Conservation (phyloP, 257 asterid species). For the Plantago major region DNA sequence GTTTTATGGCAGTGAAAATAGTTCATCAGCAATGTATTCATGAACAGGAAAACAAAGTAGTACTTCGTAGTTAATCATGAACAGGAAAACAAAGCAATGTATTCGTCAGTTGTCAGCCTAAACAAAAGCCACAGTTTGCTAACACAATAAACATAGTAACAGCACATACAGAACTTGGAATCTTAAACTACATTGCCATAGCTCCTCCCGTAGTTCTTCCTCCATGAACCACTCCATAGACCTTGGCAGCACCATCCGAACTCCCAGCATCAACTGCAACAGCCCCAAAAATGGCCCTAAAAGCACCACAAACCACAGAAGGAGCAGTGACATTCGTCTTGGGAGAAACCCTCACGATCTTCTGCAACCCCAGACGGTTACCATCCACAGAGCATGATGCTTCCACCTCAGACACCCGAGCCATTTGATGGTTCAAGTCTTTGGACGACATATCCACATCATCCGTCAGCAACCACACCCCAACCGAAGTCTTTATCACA, state of each 20-base stretch:
- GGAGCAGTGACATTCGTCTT: conserved; percentile 56
- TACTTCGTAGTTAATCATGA: neutral
- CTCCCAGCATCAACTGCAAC: conserved; percentile 57
- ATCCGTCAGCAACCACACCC: conserved; percentile 33
- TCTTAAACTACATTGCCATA: conserved; percentile 42
- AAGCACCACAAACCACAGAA: conserved; percentile 71
- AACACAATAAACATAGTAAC: neutral
- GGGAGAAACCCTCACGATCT: conserved; percentile 55
- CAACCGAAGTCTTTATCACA: conserved; percentile 38
- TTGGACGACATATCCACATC: conserved; percentile 47
- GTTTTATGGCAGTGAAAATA: no score
- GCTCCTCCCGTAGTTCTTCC: conserved; percentile 22
- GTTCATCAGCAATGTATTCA: no score
- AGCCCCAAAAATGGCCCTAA: conserved; percentile 72
- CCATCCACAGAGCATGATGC: conserved; percentile 56
- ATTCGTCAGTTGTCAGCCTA: conserved; percentile 1
- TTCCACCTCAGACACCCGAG: conserved; percentile 45
- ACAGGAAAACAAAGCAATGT: no score
- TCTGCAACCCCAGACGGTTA: conserved; percentile 47
- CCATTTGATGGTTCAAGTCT: conserved; percentile 44
- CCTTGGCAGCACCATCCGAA: conserved; percentile 41
- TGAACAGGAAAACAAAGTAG: no score
- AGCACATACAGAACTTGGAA: no score
- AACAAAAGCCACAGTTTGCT: conserved; percentile 5
- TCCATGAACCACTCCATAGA: conserved; percentile 32